Percentiles rank a stretch among this genome's conserved stretches.
Evolutionary conservation across 1,139 yeast species (phyloP).

Genomic region (Magnusiomyces clavatus): DNA sequence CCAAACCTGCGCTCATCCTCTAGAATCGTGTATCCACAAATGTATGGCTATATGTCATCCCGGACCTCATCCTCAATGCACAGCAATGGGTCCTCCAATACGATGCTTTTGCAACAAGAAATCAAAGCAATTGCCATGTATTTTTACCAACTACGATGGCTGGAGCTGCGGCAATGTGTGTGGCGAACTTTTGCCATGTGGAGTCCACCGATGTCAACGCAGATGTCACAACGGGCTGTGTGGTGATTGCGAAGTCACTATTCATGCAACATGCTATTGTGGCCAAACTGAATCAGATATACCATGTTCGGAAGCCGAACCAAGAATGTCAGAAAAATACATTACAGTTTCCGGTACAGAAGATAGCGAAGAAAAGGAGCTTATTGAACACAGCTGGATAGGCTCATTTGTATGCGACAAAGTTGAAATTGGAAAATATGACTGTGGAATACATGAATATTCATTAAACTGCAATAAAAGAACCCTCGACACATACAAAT

Average conservation of each 20-base stretch:
- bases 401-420: constrained; percentile 58
- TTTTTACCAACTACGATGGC: constrained; percentile 62
- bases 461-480: constrained; percentile 51
- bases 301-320: constrained; percentile 20
- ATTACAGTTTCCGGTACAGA: constrained; percentile 9
- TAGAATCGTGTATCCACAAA: constrained; percentile 57
- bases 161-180: constrained; percentile 66
- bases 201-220: constrained; percentile 54
- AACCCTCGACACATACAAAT: constrained; percentile 37
- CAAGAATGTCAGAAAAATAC: neutral
- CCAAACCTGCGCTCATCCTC: constrained; percentile 56
- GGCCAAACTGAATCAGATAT: constrained; percentile 40
- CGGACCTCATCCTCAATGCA: constrained; percentile 80
- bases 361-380: constrained; percentile 15
- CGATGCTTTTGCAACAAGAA: constrained; percentile 70
- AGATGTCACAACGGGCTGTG: constrained; percentile 72
- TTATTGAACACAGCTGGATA: constrained; percentile 38
- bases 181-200: constrained; percentile 56
- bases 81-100: constrained; percentile 64
- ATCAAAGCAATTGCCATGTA: constrained; percentile 61
- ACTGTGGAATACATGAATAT: constrained; percentile 65
- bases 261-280: constrained; percentile 58
- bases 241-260: constrained; percentile 54
- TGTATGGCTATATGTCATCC: constrained; percentile 80
- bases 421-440: constrained; percentile 44